Evolutionary conservation across 1,284 basidiomycete genomes (phyloP), one percentile per base, ranked within the genome.

Genomic region (Cyathus pygmaeus): DNA sequence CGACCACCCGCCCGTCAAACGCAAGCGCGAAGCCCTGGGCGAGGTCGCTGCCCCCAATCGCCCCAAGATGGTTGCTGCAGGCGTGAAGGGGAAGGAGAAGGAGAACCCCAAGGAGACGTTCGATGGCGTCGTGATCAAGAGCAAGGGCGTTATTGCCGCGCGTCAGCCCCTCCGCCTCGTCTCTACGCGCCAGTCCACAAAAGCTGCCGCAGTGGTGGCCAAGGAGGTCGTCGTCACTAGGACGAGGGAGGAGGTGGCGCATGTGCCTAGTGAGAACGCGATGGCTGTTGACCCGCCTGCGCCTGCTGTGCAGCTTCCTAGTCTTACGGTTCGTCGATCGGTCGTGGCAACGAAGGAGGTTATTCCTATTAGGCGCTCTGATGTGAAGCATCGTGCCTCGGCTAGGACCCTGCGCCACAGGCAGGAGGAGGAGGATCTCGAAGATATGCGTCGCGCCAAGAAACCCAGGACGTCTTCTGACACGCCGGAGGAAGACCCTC

Each of bases 381-480:
- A 71, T 60, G 71, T 62, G 54, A 67, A 70, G 29, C 78, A 75
- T 21, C 76, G 75, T 17, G 64, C 66, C n/a, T 71, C 76, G 26
- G 64, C 74, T 24, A 77, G 76, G 30, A 65, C 61, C 68, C 19
- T 62, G 59, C 33, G 26, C 41, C 27, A 63, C 31, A 55, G 59
- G 30, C 71, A 63, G 49, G 66, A 64, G 15, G 74, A 74, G 11
- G 79, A 81, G 21, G 88, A 87, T 44, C 80, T 79, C 7, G 84
- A 85, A 53, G 82, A 81, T 15, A 76, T 77, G 47, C 87, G 88
- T 15, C 86, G 83, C 5, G 84, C 84, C 68, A 93, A 93, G 81
- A 91, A 91, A 71, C 83, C 87, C 65, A 81, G 90, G 27, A 93
- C 92, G 5, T 93, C 91, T 10, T 91, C 90, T 0, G 89, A 91